These are phyloP conservation scores for Penicillium sp. DNA, from an alignment of 2,329 filamentous ascomycete genomes.

Conservation along the genomic window DNA sequence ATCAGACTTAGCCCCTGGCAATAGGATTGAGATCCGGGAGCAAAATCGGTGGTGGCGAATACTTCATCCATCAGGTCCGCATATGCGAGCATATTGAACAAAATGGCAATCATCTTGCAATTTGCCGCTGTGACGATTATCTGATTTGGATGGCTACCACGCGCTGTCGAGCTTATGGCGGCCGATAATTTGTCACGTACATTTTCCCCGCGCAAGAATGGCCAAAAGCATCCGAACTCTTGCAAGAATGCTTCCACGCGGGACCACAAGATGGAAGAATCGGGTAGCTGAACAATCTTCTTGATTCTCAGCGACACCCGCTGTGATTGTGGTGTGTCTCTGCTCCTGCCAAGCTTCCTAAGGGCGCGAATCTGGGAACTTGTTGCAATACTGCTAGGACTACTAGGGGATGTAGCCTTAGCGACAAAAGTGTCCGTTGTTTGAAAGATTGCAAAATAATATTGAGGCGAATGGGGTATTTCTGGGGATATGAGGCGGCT, in stretches of 20 bases:
- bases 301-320: background rate
- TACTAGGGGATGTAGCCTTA: background rate
- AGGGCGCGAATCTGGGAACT: background rate
- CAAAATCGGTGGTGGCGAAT: background rate
- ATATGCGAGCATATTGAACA: background rate
- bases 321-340: background rate
- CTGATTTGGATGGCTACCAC: background rate
- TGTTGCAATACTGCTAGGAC: background rate
- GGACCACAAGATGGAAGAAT: background rate
- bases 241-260: background rate
- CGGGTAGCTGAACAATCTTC: background rate
- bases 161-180: background rate
- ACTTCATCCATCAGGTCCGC: slow-evolving; percentile 5
- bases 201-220: background rate
- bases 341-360: background rate
- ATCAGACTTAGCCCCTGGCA: background rate
- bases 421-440: slow-evolving; percentile 1
- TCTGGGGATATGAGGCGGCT: background rate
- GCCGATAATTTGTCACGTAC: background rate
- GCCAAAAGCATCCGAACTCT: slow-evolving; percentile 1
- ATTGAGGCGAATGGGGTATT: background rate
- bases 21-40: background rate
- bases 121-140: background rate
- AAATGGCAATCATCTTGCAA: background rate
- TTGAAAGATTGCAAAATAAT: background rate